Percentiles rank a stretch among this genome's conserved stretches.
Evolutionary conservation across 805 yeast species (phyloP).

Genomic region (Jamesozyma jinghongensis): DNA sequence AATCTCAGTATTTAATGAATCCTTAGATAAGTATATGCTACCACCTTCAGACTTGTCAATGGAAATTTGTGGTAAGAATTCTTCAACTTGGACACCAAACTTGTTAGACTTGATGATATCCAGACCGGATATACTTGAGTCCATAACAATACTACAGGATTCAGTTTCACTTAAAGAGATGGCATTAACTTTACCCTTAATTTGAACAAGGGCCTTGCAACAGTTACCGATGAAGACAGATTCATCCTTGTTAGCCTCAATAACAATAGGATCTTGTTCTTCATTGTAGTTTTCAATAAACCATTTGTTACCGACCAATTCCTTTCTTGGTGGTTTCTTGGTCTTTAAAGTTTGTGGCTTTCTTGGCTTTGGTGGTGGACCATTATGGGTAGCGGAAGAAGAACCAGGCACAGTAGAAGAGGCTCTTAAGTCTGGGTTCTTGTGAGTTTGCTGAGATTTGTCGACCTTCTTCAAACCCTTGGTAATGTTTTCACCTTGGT

Average conservation of each 20-base stretch:
- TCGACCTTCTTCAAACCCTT: conserved; percentile 86
- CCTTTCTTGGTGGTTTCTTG: conserved; percentile 52
- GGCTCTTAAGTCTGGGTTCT: conserved; percentile 72
- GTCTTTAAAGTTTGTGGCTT: conserved; percentile 58
- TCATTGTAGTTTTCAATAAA: conserved; percentile 68
- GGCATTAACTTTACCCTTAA: conserved; percentile 88
- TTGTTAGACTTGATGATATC: conserved; percentile 75
- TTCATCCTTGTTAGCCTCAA: conserved; percentile 79
- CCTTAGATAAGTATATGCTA: conserved; percentile 63
- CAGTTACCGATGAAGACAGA: conserved; percentile 85
- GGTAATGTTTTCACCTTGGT: conserved; percentile 77
- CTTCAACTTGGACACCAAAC: conserved; percentile 79
- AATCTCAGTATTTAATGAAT: conserved; percentile 64
- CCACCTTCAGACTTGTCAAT: conserved; percentile 88
- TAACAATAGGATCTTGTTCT: conserved; percentile 42
- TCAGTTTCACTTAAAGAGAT: conserved; percentile 67
- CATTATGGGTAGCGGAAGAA: conserved; percentile 24
- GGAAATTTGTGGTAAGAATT: conserved; percentile 72
- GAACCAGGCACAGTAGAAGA: conserved; percentile 40
- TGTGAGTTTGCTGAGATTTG: conserved; percentile 87
- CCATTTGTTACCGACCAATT: conserved; percentile 84
- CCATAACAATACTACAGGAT: conserved; percentile 70
- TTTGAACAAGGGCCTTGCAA: conserved; percentile 59
- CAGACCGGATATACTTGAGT: conserved; percentile 75
- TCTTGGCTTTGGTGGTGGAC: conserved; percentile 69